Base-by-base conservation (phyloP, 1,284 basidiomycete genomes). In the Marasmius fiardii region DNA sequence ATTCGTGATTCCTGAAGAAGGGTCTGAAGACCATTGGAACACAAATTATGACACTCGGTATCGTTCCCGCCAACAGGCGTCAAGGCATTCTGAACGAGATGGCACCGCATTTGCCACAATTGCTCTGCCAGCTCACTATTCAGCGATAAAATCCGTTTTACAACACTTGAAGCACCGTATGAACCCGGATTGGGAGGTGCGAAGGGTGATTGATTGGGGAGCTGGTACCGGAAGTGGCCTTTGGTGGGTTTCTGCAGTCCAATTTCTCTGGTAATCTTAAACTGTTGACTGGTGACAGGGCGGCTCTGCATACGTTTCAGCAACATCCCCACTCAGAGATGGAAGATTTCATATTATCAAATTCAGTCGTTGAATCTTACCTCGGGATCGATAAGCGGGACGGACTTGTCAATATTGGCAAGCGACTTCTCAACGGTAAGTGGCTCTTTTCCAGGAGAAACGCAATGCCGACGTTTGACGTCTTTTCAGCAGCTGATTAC, bases 61-160 rank as follows among this genome's bases (percentile, higher is more conserved):
- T 68, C 82, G 79, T 61, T 83, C 84, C 23, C 69, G 73, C 43
- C 70, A 74, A 51, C 85, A 87, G 64, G 76, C 78, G 33, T 69
- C 68, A 55, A 77, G 75, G n/a, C 86, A 87, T 68, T 74, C 71
- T 35, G 76, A 81, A 53, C 78, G 87, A 49, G 87, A 90, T 63
- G 87, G 84, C 33, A 85, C 83, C 24, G 88, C 90, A 12, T 90
- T 91, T 65, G 85, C 84, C 16, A 82, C 86, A 24, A 76, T 91
- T 51, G 86, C 84, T 16, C 74, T 92, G 52, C 90, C 89, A 1
- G 82, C 86, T 3, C 88, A 92, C 70, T 92, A 88, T 67, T 82
- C 88, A 47, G 86, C 81, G 4, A 83, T 91, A 60, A 77, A 74
- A 57, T 74, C 87, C 14, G 86, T 92, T 10, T 70, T 92, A 20